Evolutionary conservation across 2,329 filamentous ascomycete species (phyloP).

Genomic region (Juglanconis sp.): DNA sequence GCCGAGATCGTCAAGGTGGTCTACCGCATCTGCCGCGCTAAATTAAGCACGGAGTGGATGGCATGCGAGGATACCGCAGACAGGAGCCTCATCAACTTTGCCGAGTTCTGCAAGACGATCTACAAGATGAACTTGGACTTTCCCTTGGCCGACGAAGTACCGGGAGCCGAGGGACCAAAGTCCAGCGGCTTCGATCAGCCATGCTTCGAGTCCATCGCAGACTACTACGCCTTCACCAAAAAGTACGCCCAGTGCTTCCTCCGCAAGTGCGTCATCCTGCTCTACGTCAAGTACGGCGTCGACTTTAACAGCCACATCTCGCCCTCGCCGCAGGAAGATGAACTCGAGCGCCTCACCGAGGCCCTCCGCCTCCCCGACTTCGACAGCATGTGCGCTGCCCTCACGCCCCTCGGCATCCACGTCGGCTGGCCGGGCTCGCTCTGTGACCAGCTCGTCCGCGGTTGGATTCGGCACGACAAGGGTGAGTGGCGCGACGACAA

Average conservation of each 20-base stretch:
- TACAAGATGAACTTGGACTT: constrained; percentile 43
- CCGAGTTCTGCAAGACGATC: constrained; percentile 50
- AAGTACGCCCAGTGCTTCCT: constrained; percentile 90
- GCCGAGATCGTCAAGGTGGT: constrained; percentile 86
- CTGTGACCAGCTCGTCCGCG: constrained; percentile 47
- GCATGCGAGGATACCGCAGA: constrained; percentile 26
- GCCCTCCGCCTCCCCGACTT: constrained; percentile 73
- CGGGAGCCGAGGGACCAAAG: constrained; percentile 31
- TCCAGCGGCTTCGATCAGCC: constrained; percentile 50
- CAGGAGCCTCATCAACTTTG: constrained; percentile 51
- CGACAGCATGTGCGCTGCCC: constrained; percentile 69
- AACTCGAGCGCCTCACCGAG: constrained; percentile 78
- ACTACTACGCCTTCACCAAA: constrained; percentile 60
- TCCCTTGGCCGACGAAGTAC: constrained; percentile 24
- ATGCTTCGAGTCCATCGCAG: constrained; percentile 49
- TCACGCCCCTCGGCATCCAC: constrained; percentile 42
- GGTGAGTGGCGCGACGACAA: neutral
- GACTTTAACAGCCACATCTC: constrained; percentile 74
- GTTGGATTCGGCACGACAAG: constrained; percentile 71
- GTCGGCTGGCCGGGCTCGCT: constrained; percentile 47
- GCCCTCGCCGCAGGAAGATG: constrained; percentile 62
- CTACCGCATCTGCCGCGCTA: constrained; percentile 54
- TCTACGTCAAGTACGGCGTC: constrained; percentile 84
- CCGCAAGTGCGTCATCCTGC: constrained; percentile 77
- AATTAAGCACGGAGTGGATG: constrained; percentile 41